Conservation (phyloP, 139 green algal species). For the Edaphochlamys debaryana region DNA sequence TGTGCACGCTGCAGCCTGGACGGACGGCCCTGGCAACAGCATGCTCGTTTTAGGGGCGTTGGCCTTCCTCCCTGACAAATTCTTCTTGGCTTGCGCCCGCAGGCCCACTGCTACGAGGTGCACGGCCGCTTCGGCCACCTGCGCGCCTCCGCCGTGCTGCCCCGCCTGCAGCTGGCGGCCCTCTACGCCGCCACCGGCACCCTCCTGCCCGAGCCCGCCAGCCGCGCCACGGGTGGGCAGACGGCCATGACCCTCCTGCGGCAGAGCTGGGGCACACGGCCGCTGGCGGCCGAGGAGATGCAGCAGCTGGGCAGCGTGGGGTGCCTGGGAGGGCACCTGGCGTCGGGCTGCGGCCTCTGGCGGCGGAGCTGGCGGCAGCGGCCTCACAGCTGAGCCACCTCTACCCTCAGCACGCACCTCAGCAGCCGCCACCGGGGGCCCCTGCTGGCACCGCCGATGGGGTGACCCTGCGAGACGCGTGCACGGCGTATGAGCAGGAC, state of each 20-base stretch:
- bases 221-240: constrained; percentile 55
- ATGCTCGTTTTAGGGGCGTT: too few relatives aligned
- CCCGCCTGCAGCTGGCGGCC: constrained; percentile 68
- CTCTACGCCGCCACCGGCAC: constrained; percentile 67
- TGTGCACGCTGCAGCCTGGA: too few relatives aligned
- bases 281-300: constrained; percentile 46
- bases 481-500: not conserved
- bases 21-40: too few relatives aligned
- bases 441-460: not conserved
- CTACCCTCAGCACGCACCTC: not conserved
- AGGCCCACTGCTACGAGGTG: constrained; percentile 59
- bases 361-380: constrained; percentile 47
- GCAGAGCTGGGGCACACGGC: constrained; percentile 59
- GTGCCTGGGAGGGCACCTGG: constrained; percentile 40
- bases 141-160: constrained; percentile 14
- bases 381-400: constrained; percentile 43
- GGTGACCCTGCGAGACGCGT: not conserved
- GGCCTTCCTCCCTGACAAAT: too few relatives aligned
- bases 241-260: constrained; percentile 59
- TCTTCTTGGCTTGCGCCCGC: too few relatives aligned
- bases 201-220: constrained; percentile 61
- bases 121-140: constrained; percentile 65
- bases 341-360: constrained; percentile 51
- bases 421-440: not conserved
- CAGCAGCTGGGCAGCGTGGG: constrained; percentile 35